phyloP scores from a whole-genome alignment of 805 yeast species.

The Blastobotrys americana region DNA sequence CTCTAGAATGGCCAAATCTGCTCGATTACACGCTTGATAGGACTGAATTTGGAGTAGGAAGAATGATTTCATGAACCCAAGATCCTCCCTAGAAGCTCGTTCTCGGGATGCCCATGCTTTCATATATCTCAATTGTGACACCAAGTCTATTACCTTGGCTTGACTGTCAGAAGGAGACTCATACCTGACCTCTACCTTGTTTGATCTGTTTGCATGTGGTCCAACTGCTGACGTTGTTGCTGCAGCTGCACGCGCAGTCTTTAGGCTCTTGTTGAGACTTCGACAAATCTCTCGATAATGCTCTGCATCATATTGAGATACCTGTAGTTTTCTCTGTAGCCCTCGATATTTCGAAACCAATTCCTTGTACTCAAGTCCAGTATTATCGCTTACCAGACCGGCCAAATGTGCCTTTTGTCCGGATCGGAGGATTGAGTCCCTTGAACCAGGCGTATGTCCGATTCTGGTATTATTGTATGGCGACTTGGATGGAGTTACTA shows the following conservation, averaged over 20 bases:
- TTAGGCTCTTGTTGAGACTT: background rate
- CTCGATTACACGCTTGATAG: constrained; percentile 26
- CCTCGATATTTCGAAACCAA: background rate
- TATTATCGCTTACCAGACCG: constrained; percentile 17
- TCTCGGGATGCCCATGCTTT: constrained; percentile 18
- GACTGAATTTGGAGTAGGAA: constrained; percentile 25
- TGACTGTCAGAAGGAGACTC: too few relatives aligned
- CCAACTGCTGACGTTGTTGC: background rate
- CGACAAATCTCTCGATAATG: constrained; percentile 1
- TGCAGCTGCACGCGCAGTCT: background rate
- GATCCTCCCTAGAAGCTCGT: constrained; percentile 22
- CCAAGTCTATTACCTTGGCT: constrained; percentile 15
- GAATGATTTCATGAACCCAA: constrained; percentile 29
- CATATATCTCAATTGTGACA: constrained; percentile 18
- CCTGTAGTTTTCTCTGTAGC: constrained; percentile 4
- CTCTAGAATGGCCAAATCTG: constrained; percentile 26
- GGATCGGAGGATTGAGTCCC: background rate
- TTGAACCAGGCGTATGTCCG: background rate
- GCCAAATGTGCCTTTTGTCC: background rate
- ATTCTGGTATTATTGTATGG: background rate
- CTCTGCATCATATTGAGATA: constrained; percentile 1
- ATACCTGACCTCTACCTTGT: too few relatives aligned
- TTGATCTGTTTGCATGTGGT: background rate
- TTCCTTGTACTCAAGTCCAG: constrained; percentile 3
- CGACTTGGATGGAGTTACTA: background rate